Base-by-base conservation (phyloP, 2,329 filamentous ascomycete genomes). In the Beauveria sp. region DNA sequence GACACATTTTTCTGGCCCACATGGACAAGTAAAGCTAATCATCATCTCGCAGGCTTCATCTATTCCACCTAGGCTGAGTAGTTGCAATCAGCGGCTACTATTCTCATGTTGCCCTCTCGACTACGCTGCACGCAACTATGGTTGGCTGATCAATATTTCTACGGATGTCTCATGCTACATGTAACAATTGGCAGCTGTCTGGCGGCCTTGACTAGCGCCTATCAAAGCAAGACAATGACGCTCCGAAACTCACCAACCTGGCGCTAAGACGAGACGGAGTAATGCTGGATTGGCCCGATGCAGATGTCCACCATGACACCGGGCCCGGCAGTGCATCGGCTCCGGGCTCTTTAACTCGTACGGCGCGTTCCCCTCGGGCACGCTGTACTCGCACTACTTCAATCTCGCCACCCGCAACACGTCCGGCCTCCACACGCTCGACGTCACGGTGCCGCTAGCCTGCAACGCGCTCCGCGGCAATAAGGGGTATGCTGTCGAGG, bases 311-410 rank as follows among this genome's bases (percentile, higher is more conserved):
- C 20, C n/a, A 22, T 50, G 30, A 50, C 44, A 9, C 63, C 3
- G 63, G 63, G 67, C 67, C 14, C 64, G 63, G 40, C 64, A 66
- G 28, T 69, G 67, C 62, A 67, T 69, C 59, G 67, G 67, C 12
- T 61, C 61, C n/a, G 59, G 54, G 5, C 68, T 62, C 62, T 69
- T 69, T 46, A 65, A 67, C 26, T 66, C 66, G 1, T 68, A 65
- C 54, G 62, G 64, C 54, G 64, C 62, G 10, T 66, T 69, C 53
- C 62, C 65, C 3, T 14, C 28, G 9, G 65, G 63, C 28, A 66
- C 66, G 16, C 48, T 59, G 14, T 68, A 67, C 58, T 64, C 63
- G 37, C 66, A 68, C 55, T 62, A 67, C 41, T 66, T 68, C 56
- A 66, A 67, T 56, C 58, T 69, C n/a, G 67, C 62, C 7, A 63